A percentile compares a stretch with the other conserved stretches of the same genome.
phyloP scores from a whole-genome alignment of 169 alveolate species.

The Plasmodium gaboni region DNA sequence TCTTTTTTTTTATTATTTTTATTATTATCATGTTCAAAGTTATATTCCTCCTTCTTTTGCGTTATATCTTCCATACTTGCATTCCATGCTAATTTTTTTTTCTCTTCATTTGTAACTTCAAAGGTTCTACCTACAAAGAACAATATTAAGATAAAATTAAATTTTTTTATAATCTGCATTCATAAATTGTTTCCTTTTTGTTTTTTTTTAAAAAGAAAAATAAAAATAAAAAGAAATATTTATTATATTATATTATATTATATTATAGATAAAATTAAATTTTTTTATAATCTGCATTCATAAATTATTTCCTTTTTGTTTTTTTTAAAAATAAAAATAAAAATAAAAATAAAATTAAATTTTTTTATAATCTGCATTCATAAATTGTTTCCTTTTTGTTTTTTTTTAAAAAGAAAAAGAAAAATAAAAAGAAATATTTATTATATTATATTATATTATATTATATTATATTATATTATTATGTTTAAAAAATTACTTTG shows the following conservation, averaged over 20 bases:
- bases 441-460: neutral
- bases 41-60: constrained; percentile 7
- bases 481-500: constrained; percentile 13
- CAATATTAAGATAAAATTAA: neutral
- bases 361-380: no score
- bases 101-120: constrained; percentile 41
- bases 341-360: no score
- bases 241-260: no score
- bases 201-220: neutral
- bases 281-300: neutral
- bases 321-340: neutral
- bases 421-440: neutral
- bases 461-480: neutral
- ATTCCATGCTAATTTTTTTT: constrained; percentile 40
- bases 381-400: no score
- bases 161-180: neutral
- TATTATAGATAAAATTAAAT: neutral
- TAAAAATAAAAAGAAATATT: neutral
- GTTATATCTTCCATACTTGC: constrained; percentile 10
- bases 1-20: constrained; percentile 12
- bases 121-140: constrained; percentile 24
- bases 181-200: no score
- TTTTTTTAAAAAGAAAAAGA: neutral
- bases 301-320: neutral
- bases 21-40: constrained; percentile 10